These are phyloP conservation scores for Microstegium vimineum DNA, from an alignment of 176 grass and related monocot species.

Conservation along the genomic window DNA sequence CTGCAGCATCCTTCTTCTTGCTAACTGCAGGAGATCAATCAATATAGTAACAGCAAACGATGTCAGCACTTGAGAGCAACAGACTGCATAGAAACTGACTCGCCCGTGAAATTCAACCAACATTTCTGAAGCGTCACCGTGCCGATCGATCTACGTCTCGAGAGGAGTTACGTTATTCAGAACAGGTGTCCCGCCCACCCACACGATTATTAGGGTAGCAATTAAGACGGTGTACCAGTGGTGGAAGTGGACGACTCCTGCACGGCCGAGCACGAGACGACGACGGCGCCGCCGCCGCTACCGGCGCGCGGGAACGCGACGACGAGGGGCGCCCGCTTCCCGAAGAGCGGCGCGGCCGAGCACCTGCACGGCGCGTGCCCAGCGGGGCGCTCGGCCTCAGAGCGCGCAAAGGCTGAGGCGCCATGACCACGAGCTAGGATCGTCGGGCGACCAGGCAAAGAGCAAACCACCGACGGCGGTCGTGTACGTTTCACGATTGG, in stretches of 20 bases:
- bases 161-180: neutral
- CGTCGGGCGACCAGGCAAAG: neutral
- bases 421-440: conserved; percentile 23
- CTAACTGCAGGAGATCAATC: neutral
- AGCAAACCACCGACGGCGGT: neutral
- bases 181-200: neutral
- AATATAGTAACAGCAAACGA: neutral
- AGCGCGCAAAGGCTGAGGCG: conserved; percentile 28
- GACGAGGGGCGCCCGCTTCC: conserved; percentile 12
- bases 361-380: conserved; percentile 21
- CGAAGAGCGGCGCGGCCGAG: conserved; percentile 24
- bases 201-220: neutral
- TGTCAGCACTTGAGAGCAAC: neutral
- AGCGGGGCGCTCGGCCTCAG: conserved; percentile 14
- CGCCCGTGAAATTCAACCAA: neutral
- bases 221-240: conserved; percentile 25
- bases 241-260: conserved; percentile 46
- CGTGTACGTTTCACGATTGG: neutral
- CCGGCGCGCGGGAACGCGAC: conserved; percentile 30
- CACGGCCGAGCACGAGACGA: conserved; percentile 34
- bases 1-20: conserved; percentile 26
- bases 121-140: neutral
- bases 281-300: neutral
- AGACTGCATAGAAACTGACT: neutral
- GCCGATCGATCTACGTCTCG: neutral